A percentile compares a stretch with the other conserved stretches of the same genome.
Evolutionary conservation across 495 filamentous ascomycete species (phyloP).

Genomic region (Friedmanniomyces simplex): DNA sequence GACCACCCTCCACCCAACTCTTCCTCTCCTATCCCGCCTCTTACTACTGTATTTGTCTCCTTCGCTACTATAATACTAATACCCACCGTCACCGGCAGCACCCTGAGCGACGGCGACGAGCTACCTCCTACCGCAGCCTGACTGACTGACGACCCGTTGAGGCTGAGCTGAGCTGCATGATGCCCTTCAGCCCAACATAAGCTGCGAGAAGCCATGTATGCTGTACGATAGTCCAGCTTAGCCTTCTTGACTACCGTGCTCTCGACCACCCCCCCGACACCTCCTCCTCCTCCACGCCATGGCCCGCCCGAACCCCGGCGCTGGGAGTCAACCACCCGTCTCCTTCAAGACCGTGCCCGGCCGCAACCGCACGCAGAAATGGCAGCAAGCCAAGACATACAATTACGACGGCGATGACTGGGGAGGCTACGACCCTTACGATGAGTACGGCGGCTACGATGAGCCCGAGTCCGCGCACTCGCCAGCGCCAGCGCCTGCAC

Average conservation of each 20-base stretch:
- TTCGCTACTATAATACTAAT: no score
- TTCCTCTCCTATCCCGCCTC: no score
- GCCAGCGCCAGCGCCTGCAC: conserved; percentile 20
- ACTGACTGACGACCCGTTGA: not conserved
- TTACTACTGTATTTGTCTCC: no score
- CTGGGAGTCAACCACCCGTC: conserved; percentile 32
- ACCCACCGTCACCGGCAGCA: not conserved
- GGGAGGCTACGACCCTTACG: conserved; percentile 75
- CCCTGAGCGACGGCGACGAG: not conserved
- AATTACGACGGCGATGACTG: conserved; percentile 92
- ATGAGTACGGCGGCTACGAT: conserved; percentile 54
- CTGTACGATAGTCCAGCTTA: not conserved
- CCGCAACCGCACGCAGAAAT: conserved; percentile 84
- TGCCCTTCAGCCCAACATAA: not conserved
- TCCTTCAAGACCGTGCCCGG: conserved; percentile 74
- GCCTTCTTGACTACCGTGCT: no score
- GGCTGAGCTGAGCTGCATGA: not conserved
- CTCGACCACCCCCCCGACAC: no score
- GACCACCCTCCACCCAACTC: no score
- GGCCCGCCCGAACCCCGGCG: conserved; percentile 18
- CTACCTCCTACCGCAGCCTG: no score
- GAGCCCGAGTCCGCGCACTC: conserved; percentile 28
- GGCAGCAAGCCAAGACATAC: conserved; percentile 80
- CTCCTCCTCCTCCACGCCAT: conserved; percentile 8
- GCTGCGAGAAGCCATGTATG: not conserved